These are phyloP conservation scores for Linnemannia hyalina DNA, from an alignment of 192 early-diverging fungal genomes.

Conservation along the genomic window DNA sequence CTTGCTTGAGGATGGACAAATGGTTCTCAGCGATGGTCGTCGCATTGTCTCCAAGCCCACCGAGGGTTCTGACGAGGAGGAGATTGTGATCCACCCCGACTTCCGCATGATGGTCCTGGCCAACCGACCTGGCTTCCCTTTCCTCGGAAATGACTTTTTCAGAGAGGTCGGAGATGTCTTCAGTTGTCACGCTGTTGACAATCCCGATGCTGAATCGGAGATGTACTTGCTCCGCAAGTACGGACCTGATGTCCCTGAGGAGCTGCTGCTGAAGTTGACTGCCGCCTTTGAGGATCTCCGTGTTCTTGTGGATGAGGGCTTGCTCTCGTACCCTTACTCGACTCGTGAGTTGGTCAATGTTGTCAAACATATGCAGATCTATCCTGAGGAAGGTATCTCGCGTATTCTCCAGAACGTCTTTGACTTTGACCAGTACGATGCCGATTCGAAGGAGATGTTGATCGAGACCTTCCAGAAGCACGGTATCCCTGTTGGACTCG, in stretches of 20 bases:
- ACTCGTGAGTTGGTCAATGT: constrained; percentile 85
- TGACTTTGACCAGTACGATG: constrained; percentile 85
- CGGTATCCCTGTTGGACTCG: constrained; percentile 77
- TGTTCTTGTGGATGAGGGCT: constrained; percentile 77
- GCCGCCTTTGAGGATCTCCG: constrained; percentile 81
- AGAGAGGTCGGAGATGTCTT: constrained; percentile 85
- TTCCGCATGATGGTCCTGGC: constrained; percentile 90
- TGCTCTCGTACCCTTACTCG: constrained; percentile 87
- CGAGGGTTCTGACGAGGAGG: constrained; percentile 54
- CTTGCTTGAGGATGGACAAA: constrained; percentile 83
- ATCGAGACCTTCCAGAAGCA: constrained; percentile 81
- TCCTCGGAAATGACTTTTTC: constrained; percentile 89
- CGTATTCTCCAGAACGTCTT: constrained; percentile 83
- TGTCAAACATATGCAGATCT: constrained; percentile 81
- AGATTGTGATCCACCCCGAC: constrained; percentile 71
- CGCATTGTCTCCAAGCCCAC: constrained; percentile 70
- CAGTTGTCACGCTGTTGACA: constrained; percentile 79
- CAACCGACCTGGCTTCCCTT: constrained; percentile 82
- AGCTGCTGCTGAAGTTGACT: constrained; percentile 73
- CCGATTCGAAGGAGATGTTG: constrained; percentile 75
- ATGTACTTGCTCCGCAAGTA: constrained; percentile 77
- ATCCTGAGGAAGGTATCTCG: constrained; percentile 77
- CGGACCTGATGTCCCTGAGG: constrained; percentile 78
- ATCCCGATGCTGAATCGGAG: constrained; percentile 83
- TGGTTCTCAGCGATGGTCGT: constrained; percentile 82